Conservation (phyloP, 768 basidiomycete genomes). For the Calocera cornea region DNA sequence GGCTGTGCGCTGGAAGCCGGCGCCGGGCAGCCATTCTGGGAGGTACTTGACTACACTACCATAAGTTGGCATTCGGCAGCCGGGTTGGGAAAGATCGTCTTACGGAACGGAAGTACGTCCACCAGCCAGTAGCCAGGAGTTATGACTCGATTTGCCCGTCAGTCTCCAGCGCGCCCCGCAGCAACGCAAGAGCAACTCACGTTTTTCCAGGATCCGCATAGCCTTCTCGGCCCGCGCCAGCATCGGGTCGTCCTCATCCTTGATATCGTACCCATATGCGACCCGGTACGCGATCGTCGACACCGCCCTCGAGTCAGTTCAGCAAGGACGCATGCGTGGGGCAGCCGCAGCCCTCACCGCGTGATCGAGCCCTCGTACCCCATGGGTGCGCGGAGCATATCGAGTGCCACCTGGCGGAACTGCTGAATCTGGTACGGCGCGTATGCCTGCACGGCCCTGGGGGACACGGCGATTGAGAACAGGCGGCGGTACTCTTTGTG, state of each 20-base stretch:
- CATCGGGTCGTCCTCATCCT: neutral
- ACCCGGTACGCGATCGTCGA: neutral
- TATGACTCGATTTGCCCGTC: too few relatives aligned
- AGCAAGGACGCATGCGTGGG: neutral
- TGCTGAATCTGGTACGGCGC: neutral
- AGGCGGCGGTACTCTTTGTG: neutral
- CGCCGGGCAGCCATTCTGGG: constrained; percentile 29
- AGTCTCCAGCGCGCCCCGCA: too few relatives aligned
- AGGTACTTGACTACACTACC: too few relatives aligned
- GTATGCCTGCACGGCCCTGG: neutral
- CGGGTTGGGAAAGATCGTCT: too few relatives aligned
- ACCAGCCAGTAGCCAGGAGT: neutral
- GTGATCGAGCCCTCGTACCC: neutral
- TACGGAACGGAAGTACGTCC: constrained; percentile 12
- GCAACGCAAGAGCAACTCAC: too few relatives aligned
- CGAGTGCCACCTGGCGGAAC: neutral
- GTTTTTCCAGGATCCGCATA: too few relatives aligned
- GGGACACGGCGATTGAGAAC: neutral
- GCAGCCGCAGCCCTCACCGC: neutral
- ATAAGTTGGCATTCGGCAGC: too few relatives aligned
- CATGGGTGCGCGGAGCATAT: neutral
- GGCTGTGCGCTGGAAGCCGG: constrained; percentile 25
- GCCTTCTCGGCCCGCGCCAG: neutral
- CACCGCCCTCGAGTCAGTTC: neutral
- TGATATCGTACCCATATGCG: neutral